A percentile compares a stretch with the other conserved stretches of the same genome.
phyloP scores from a whole-genome alignment of 768 basidiomycete genomes.

The Pisolithus sp. region DNA sequence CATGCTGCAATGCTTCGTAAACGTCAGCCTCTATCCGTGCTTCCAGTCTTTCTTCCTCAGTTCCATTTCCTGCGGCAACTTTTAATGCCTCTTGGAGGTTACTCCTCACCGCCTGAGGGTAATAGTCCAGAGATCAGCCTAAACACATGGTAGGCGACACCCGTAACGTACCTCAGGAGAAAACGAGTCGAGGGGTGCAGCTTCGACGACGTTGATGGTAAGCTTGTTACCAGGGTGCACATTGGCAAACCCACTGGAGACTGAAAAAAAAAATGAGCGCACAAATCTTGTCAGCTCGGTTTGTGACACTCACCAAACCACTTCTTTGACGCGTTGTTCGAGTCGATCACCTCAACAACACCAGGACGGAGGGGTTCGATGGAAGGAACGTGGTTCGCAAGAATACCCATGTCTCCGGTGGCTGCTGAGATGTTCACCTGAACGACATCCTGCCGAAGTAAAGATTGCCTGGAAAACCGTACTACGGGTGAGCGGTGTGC shows the following conservation, averaged over 20 bases:
- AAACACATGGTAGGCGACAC: neutral
- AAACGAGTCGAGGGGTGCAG: constrained; percentile 85
- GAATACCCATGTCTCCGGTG: constrained; percentile 97
- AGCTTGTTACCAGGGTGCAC: constrained; percentile 96
- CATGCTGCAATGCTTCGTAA: constrained; percentile 91
- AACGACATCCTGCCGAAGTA: constrained; percentile 82
- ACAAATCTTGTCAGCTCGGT: neutral
- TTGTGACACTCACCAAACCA: constrained; percentile 77
- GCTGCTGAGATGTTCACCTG: constrained; percentile 95
- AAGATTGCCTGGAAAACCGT: constrained; percentile 66
- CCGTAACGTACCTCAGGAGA: constrained; percentile 81
- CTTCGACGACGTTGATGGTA: constrained; percentile 97
- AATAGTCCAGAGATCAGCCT: constrained; percentile 1
- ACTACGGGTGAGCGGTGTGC: constrained; percentile 1
- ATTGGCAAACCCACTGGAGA: constrained; percentile 94
- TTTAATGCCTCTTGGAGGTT: constrained; percentile 86
- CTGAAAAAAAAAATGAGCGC: constrained; percentile 35
- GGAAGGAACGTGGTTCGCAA: constrained; percentile 97
- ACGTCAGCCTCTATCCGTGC: constrained; percentile 94
- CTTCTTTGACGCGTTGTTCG: constrained; percentile 74
- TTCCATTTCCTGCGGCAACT: constrained; percentile 74
- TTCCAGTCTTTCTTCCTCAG: constrained; percentile 90
- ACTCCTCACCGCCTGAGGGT: constrained; percentile 74
- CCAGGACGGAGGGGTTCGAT: constrained; percentile 94
- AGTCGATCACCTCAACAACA: constrained; percentile 90